Evolutionary conservation across 257 asterid genomes (phyloP).

Genomic region (Perilla frutescens): DNA sequence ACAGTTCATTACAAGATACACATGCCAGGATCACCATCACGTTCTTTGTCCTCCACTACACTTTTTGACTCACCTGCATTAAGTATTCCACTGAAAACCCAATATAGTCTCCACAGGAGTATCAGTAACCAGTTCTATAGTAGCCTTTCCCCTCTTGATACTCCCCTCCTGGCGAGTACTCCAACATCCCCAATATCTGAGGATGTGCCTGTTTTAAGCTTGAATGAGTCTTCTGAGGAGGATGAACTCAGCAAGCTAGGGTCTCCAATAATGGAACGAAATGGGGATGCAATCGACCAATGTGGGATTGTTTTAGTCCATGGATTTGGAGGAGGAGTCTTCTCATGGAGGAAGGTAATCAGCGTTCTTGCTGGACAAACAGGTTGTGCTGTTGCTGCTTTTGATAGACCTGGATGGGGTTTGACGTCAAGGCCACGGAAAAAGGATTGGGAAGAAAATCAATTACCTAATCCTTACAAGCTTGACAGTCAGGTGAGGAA

Average conservation of each 20-base stretch:
- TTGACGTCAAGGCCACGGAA: slow-evolving; percentile 87
- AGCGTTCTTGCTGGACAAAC: slow-evolving; percentile 66
- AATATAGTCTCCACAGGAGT: slow-evolving; percentile 73
- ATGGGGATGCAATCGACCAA: slow-evolving; percentile 60
- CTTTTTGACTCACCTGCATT: slow-evolving; percentile 59
- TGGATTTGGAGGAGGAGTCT: slow-evolving; percentile 97
- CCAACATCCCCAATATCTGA: slow-evolving; percentile 81
- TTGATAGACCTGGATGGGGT: slow-evolving; percentile 99
- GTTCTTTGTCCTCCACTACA: slow-evolving; percentile 68
- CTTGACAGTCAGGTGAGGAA: slow-evolving; percentile 66
- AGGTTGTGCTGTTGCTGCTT: slow-evolving; percentile 90
- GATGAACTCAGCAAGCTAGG: slow-evolving; percentile 51
- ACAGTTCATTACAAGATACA: slow-evolving; percentile 86
- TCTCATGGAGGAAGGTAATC: slow-evolving; percentile 94
- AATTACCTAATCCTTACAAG: slow-evolving; percentile 81
- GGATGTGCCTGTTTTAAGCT: slow-evolving; percentile 70
- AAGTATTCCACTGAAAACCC: slow-evolving; percentile 51
- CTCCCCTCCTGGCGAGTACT: slow-evolving; percentile 71
- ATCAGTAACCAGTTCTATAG: slow-evolving; percentile 71
- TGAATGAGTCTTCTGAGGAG: slow-evolving; percentile 57
- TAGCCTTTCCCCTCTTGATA: slow-evolving; percentile 60
- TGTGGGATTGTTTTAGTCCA: slow-evolving; percentile 91
- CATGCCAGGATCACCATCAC: slow-evolving; percentile 68
- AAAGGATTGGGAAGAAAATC: slow-evolving; percentile 90
- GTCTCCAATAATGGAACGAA: slow-evolving; percentile 47